Percentiles rank a stretch among this genome's conserved stretches.
These are phyloP conservation scores for Licmophora abbreviata DNA, from an alignment of 108 stramenopile species.

Conservation along the genomic window DNA sequence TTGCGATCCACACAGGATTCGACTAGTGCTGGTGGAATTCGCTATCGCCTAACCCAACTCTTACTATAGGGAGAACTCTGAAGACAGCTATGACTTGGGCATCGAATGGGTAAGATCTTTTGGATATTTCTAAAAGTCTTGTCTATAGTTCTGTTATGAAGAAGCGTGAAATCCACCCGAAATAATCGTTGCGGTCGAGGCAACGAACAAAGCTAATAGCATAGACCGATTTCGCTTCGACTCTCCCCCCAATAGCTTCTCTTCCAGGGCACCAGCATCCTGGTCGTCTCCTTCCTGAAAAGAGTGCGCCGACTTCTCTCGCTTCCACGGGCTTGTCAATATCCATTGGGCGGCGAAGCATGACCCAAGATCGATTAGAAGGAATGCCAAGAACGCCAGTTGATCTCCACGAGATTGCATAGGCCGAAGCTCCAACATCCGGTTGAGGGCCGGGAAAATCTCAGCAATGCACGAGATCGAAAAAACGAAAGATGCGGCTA, in stretches of 20 bases:
- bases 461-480: slow-evolving; percentile 10
- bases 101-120: too few relatives aligned
- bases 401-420: slow-evolving; percentile 6
- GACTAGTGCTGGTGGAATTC: too few relatives aligned
- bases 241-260: slow-evolving; percentile 13
- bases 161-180: neutral
- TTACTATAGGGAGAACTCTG: too few relatives aligned
- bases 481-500: slow-evolving; percentile 9
- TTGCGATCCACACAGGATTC: too few relatives aligned
- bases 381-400: slow-evolving; percentile 9
- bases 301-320: neutral
- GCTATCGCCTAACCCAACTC: too few relatives aligned
- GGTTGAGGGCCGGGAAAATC: slow-evolving; percentile 10
- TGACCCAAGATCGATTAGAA: slow-evolving; percentile 6
- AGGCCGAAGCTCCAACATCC: slow-evolving; percentile 16
- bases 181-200: too few relatives aligned
- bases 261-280: slow-evolving; percentile 14
- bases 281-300: neutral
- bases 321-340: neutral
- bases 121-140: neutral
- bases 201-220: neutral
- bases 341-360: slow-evolving; percentile 3
- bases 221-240: slow-evolving; percentile 1
- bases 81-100: too few relatives aligned
- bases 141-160: neutral